Percentiles rank a stretch among this genome's conserved stretches.
These are phyloP conservation scores for Penicillium sp. DNA, from an alignment of 2,329 filamentous ascomycete genomes.

Conservation along the genomic window DNA sequence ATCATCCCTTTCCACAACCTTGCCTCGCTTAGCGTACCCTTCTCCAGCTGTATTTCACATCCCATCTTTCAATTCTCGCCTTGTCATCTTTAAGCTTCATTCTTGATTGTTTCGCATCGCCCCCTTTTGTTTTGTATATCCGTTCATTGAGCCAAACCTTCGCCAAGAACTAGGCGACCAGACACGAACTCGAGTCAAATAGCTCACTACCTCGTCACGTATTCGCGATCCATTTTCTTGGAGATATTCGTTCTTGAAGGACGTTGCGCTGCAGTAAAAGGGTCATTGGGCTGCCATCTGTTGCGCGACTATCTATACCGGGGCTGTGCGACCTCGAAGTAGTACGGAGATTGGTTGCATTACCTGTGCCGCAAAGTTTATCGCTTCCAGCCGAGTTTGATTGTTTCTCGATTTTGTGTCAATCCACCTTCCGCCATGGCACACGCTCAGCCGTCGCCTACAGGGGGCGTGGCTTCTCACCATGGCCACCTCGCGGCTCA, in stretches of 20 bases:
- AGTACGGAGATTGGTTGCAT: constrained; percentile 34
- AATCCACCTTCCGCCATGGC: constrained; percentile 58
- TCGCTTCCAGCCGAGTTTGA: constrained; percentile 16
- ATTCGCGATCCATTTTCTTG: constrained; percentile 8
- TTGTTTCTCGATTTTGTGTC: constrained; percentile 15
- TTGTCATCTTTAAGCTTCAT: constrained; percentile 1
- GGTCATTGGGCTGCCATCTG: constrained; percentile 15
- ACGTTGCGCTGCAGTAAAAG: constrained; percentile 17
- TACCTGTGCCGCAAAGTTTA: constrained; percentile 37
- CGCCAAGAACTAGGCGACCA: background rate
- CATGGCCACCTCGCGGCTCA: constrained; percentile 51
- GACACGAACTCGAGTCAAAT: background rate
- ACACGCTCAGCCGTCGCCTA: constrained; percentile 80
- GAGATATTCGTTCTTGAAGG: constrained; percentile 13
- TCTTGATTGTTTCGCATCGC: background rate
- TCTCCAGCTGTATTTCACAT: constrained; percentile 14
- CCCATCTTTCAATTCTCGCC: constrained; percentile 8
- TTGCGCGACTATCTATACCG: constrained; percentile 23
- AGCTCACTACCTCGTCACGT: background rate
- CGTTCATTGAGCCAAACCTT: background rate
- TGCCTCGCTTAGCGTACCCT: constrained; percentile 20
- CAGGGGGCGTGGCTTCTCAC: constrained; percentile 71
- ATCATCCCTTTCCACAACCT: constrained; percentile 17
- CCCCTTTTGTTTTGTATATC: background rate
- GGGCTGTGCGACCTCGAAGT: constrained; percentile 27